Percentiles rank a stretch among this genome's conserved stretches.
Conservation (phyloP, 176 grass and related monocot species). For the Pharus latifolius region DNA sequence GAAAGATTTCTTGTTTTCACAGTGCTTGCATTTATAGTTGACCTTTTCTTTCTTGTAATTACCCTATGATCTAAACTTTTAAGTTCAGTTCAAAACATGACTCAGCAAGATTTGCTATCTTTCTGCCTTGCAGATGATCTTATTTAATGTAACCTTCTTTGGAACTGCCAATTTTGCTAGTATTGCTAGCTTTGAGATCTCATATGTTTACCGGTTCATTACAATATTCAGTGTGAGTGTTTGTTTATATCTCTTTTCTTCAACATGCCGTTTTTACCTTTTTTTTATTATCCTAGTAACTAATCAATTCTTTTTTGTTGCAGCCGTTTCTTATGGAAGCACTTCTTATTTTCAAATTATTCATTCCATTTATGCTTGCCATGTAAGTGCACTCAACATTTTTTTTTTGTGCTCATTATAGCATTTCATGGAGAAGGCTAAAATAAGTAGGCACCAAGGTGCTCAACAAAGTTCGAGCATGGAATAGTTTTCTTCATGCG, state of each 20-base stretch:
- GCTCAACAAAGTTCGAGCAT: not conserved
- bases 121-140: conserved; percentile 57
- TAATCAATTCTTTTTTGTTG: conserved; percentile 12
- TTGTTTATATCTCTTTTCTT: conserved; percentile 12
- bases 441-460: conserved; percentile 3
- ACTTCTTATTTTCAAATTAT: conserved; percentile 93
- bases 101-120: not conserved
- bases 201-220: conserved; percentile 94
- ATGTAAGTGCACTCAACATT: conserved; percentile 60
- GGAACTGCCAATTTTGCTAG: conserved; percentile 98
- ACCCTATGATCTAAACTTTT: not conserved
- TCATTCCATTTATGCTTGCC: conserved; percentile 97
- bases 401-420: not conserved
- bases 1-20: not conserved
- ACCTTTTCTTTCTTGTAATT: conserved; percentile 6
- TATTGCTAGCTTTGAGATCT: conserved; percentile 98
- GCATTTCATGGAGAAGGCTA: not conserved
- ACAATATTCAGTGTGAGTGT: conserved; percentile 91
- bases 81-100: conserved; percentile 10
- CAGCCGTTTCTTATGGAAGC: conserved; percentile 98
- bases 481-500: not conserved
- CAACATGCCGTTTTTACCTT: not conserved
- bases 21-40: not conserved
- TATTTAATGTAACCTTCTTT: conserved; percentile 97
- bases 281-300: conserved; percentile 17